A percentile compares a stretch with the other conserved stretches of the same genome.
These are phyloP conservation scores for Mucuna pruriens DNA, from an alignment of 306 rosid species.

Conservation along the genomic window DNA sequence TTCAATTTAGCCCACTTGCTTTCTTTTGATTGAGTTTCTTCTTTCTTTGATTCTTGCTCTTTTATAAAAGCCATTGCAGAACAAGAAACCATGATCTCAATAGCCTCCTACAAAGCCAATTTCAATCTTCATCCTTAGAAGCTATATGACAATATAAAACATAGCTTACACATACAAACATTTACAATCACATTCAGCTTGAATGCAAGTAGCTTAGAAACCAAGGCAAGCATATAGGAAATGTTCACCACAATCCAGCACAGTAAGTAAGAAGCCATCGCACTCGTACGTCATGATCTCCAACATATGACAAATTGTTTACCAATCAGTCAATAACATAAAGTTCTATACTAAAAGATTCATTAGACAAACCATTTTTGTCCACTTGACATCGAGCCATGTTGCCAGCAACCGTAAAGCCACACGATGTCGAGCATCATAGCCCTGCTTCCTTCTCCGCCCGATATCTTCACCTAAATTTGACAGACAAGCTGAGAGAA, in stretches of 20 bases:
- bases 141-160: constrained; percentile 1
- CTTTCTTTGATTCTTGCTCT: constrained; percentile 58
- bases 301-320: constrained; percentile 22
- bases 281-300: constrained; percentile 19
- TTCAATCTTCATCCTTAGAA: constrained; percentile 35
- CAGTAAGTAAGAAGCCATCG: background rate
- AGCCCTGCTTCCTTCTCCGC: constrained; percentile 81
- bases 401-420: constrained; percentile 75
- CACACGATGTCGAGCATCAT: constrained; percentile 90
- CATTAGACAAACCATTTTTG: constrained; percentile 67
- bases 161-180: background rate
- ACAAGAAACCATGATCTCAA: constrained; percentile 91
- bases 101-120: constrained; percentile 74
- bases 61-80: constrained; percentile 85
- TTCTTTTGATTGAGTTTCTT: constrained; percentile 56
- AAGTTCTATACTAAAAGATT: constrained; percentile 24
- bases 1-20: constrained; percentile 81
- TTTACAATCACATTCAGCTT: constrained; percentile 23
- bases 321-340: constrained; percentile 12
- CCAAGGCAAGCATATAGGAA: constrained; percentile 1
- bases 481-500: constrained; percentile 82
- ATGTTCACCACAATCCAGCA: constrained; percentile 20
- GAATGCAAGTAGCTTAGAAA: constrained; percentile 21
- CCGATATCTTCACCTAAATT: constrained; percentile 53
- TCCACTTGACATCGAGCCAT: constrained; percentile 92